A percentile compares a stretch with the other conserved stretches of the same genome.
Evolutionary conservation across 768 basidiomycete genomes (phyloP).

Genomic region (Chalciporus piperatus): DNA sequence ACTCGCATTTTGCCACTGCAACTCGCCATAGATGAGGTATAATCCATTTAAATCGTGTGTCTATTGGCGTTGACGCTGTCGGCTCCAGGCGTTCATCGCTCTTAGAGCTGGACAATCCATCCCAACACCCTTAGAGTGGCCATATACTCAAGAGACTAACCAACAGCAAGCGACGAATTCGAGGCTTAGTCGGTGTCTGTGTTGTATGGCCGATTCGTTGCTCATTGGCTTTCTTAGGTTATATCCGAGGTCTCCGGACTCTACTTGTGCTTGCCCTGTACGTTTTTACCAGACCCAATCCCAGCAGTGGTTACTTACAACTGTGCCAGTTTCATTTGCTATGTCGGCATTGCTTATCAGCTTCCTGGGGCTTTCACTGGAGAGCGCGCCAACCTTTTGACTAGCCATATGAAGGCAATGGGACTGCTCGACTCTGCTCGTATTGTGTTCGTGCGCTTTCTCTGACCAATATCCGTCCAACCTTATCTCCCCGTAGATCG

Average conservation of each 20-base stretch:
- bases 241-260: conserved; percentile 56
- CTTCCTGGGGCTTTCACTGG: conserved; percentile 66
- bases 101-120: conserved; percentile 55
- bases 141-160: conserved; percentile 67
- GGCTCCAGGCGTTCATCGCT: conserved; percentile 63
- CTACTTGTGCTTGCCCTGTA: conserved; percentile 68
- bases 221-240: conserved; percentile 41
- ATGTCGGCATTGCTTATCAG: conserved; percentile 74
- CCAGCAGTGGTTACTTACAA: not conserved
- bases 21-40: conserved; percentile 72
- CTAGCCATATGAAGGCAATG: conserved; percentile 78
- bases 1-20: conserved; percentile 67
- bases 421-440: conserved; percentile 70
- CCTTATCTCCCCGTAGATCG: conserved; percentile 27
- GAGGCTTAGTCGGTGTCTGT: conserved; percentile 49
- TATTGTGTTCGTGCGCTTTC: conserved; percentile 42
- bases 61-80: not conserved
- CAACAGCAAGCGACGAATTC: conserved; percentile 52
- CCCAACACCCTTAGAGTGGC: conserved; percentile 68
- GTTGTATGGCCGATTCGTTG: not conserved
- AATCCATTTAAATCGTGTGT: not conserved
- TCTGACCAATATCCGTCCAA: not conserved
- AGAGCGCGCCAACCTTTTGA: conserved; percentile 63
- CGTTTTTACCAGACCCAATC: conserved; percentile 19
- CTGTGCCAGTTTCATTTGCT: conserved; percentile 57